phyloP scores from a whole-genome alignment of 2,329 filamentous ascomycete species.

The Zymoseptoria brevis region DNA sequence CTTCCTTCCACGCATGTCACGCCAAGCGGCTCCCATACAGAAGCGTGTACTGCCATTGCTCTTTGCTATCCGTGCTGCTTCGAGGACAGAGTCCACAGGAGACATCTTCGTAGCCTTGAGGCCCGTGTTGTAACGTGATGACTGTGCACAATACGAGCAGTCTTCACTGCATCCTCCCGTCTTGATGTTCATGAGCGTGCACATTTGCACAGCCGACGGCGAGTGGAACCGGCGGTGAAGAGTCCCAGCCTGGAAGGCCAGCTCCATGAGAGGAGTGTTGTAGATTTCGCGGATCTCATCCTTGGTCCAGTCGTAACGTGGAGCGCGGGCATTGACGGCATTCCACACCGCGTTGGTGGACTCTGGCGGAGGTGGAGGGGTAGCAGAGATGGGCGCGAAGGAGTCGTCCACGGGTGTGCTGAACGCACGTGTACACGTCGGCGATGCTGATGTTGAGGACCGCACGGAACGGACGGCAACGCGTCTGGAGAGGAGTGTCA shows the following conservation, averaged over 20 bases:
- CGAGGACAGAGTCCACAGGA: constrained; percentile 71
- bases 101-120: constrained; percentile 73
- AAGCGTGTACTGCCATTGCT: constrained; percentile 82
- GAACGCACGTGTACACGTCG: constrained; percentile 19
- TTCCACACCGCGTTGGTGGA: constrained; percentile 30
- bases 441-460: constrained; percentile 1
- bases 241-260: constrained; percentile 45
- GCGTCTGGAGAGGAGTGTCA: constrained; percentile 19
- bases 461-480: constrained; percentile 16
- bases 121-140: constrained; percentile 69
- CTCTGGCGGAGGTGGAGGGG: constrained; percentile 20
- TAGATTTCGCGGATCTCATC: constrained; percentile 78
- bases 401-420: constrained; percentile 31
- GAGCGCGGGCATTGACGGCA: constrained; percentile 53
- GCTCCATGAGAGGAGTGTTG: constrained; percentile 69
- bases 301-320: constrained; percentile 69
- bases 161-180: constrained; percentile 88
- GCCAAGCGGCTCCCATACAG: constrained; percentile 92
- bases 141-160: constrained; percentile 88
- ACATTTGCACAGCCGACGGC: constrained; percentile 78
- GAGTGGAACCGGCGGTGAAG: constrained; percentile 81
- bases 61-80: constrained; percentile 67
- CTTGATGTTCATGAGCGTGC: constrained; percentile 95
- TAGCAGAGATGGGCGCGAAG: constrained; percentile 22
- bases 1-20: constrained; percentile 87